These are phyloP conservation scores for Pseudofabraea citricarpa DNA, from an alignment of 2,329 filamentous ascomycete genomes.

Conservation along the genomic window DNA sequence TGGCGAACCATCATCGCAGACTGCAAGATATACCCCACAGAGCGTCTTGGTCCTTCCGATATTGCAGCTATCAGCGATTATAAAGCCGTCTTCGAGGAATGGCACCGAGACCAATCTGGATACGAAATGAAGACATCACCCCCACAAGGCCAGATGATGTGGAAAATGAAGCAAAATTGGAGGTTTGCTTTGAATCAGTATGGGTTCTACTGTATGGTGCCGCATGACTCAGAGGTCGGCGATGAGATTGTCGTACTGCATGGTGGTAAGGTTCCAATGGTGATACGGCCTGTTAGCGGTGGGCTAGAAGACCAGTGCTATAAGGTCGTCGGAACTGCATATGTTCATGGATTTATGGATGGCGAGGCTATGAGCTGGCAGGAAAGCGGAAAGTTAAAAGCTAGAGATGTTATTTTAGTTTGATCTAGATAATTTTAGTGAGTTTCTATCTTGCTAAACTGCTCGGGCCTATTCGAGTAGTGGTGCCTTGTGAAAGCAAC, in stretches of 20 bases:
- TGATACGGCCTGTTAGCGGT: neutral
- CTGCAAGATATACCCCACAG: neutral
- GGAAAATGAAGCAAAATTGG: neutral
- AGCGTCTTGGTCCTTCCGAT: neutral
- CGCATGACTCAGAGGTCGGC: neutral
- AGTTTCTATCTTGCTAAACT: too few relatives aligned
- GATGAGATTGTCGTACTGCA: neutral
- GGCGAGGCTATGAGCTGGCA: too few relatives aligned
- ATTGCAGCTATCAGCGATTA: neutral
- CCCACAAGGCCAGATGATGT: neutral
- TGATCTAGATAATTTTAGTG: too few relatives aligned
- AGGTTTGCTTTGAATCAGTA: neutral
- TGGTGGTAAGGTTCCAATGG: neutral
- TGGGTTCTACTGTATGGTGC: neutral
- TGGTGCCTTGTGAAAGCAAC: too few relatives aligned
- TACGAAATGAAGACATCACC: neutral
- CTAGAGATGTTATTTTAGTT: too few relatives aligned
- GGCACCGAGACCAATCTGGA: neutral
- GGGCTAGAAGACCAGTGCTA: neutral
- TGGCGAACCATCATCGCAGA: neutral
- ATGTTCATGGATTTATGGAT: neutral
- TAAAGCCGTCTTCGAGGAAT: neutral
- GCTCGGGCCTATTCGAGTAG: too few relatives aligned
- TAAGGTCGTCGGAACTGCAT: neutral
- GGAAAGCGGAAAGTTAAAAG: too few relatives aligned